Conservation (phyloP, 2,329 filamentous ascomycete genomes). For the Cladosporium sp. region DNA sequence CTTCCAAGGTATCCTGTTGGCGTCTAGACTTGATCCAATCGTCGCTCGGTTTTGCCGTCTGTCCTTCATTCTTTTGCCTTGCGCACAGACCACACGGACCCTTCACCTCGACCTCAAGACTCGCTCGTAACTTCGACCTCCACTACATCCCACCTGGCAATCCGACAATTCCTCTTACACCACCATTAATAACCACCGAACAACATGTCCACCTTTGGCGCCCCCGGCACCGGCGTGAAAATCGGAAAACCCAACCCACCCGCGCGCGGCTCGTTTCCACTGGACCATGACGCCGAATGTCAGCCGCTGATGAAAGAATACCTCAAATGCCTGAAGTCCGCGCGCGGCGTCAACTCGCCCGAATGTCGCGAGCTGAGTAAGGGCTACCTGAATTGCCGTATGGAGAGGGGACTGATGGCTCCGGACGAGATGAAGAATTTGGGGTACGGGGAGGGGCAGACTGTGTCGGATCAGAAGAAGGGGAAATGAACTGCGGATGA, state of each 20-base stretch:
- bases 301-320: conserved; percentile 82
- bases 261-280: conserved; percentile 88
- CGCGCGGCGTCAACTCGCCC: conserved; percentile 76
- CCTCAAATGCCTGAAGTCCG: conserved; percentile 77
- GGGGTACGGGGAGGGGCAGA: conserved; percentile 59
- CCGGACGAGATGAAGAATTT: conserved; percentile 92
- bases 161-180: no score
- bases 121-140: no score
- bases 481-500: not conserved
- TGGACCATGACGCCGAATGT: conserved; percentile 95
- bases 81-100: no score
- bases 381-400: conserved; percentile 80
- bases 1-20: no score
- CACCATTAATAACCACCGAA: not conserved
- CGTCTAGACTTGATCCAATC: no score
- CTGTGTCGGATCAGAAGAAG: not conserved
- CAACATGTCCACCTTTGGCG: conserved; percentile 52
- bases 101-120: no score
- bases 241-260: conserved; percentile 69
- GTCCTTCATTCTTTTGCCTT: no score
- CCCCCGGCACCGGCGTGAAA: conserved; percentile 59
- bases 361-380: conserved; percentile 83
- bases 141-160: no score
- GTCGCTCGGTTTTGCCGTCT: no score
- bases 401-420: conserved; percentile 96